Base-by-base conservation (phyloP, 2,329 filamentous ascomycete genomes). In the Exophiala lecanii-corni region DNA sequence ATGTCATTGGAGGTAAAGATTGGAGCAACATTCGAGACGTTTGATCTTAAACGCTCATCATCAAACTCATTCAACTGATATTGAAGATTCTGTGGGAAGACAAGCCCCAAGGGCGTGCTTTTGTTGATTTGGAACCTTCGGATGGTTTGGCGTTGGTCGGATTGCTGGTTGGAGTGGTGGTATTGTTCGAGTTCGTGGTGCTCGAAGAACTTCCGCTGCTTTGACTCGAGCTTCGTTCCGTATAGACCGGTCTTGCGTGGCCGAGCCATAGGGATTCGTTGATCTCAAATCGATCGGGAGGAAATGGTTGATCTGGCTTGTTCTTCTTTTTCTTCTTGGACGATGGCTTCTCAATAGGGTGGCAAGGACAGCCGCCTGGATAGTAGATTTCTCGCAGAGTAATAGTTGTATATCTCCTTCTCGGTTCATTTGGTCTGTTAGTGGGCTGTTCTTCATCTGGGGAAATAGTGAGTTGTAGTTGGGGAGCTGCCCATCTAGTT, bases 371-470 rank as follows among this genome's bases (percentile, higher is more conserved):
- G 25, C 51, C 53, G 10, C 38, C 31, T 9, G 49, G 51, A 42
- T 51, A 55, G 33, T 45, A 43, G 37, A 55, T 50, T 37, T 55
- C 53, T 19, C 51, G 49, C 5, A 52, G 43, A 9, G 53, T 55
- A 23, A 55, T 55, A 18, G 53, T 55, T n/a, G 53, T 55, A 38
- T 45, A 52, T 7, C 53, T 51, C 43, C 49, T 51, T 41, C 49
- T 45, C 34, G 40, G 37, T 39, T 45, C 42, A 31, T 38, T 25
- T 35, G 40, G 34, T 16, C 36, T 36, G 39, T 49, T 46, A 51
- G 49, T 34, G 6, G 23, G 12, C 7, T 12, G 23, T 33, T 46
- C 42, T 19, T 51, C 49, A 21, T 49, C 42, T n/a, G 33, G 5
- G 45, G 49, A 16, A 51, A 51, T n/a, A 51, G 38, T 3, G 49